phyloP scores from a whole-genome alignment of 805 yeast species.

The Phaffomyces thermotolerans region DNA sequence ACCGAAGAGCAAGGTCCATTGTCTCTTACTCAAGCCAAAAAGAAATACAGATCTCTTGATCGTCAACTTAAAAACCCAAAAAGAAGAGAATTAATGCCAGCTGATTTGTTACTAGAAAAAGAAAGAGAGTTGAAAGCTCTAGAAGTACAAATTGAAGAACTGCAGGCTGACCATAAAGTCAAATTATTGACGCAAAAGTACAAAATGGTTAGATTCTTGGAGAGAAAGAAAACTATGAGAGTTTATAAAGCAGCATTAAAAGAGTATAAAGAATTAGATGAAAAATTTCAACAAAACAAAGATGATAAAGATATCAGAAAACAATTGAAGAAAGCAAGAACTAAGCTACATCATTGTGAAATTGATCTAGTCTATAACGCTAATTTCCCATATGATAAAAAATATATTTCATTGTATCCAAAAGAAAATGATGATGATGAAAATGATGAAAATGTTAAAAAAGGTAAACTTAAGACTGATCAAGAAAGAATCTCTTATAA shows the following conservation, averaged over 20 bases:
- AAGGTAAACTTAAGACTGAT: conserved; percentile 36
- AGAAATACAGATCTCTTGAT: conserved; percentile 80
- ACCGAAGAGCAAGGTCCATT: not conserved
- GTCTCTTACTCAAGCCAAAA: conserved; percentile 32
- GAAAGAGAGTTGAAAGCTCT: conserved; percentile 71
- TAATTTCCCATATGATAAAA: conserved; percentile 70
- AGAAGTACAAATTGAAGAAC: conserved; percentile 46
- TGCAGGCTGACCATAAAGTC: conserved; percentile 37
- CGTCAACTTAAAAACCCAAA: conserved; percentile 44
- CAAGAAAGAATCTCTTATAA: conserved; percentile 40
- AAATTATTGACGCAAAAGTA: conserved; percentile 61
- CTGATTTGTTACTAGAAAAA: conserved; percentile 57
- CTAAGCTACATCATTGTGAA: conserved; percentile 47
- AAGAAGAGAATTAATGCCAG: conserved; percentile 50
- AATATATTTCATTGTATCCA: conserved; percentile 77
- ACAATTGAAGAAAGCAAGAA: conserved; percentile 40
- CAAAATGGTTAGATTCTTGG: conserved; percentile 91
- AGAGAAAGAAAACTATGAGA: conserved; percentile 76
- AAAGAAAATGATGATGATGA: conserved; percentile 25
- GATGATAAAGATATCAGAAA: conserved; percentile 23
- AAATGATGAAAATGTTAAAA: conserved; percentile 20
- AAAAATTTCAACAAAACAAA: conserved; percentile 20
- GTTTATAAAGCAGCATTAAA: conserved; percentile 45
- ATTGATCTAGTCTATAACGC: conserved; percentile 69
- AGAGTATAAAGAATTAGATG: conserved; percentile 21